Evolutionary conservation across 108 stramenopile genomes (phyloP).

Genomic region (Nitzschia sp.): DNA sequence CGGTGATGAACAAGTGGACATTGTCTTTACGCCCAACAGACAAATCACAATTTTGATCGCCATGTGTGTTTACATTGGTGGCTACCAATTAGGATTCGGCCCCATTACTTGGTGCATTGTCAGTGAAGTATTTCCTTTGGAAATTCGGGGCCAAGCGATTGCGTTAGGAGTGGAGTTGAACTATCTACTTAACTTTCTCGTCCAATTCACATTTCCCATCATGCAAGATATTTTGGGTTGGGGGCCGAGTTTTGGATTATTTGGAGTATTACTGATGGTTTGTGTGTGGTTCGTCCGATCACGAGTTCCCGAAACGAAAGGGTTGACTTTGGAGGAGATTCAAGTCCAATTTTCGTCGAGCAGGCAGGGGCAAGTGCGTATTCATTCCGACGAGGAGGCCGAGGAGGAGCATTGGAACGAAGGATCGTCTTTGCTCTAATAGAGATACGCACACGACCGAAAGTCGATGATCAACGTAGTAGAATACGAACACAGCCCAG

Average conservation of each 20-base stretch:
- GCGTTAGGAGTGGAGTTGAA: constrained; percentile 75
- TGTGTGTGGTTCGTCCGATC: constrained; percentile 46
- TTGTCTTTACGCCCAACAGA: not conserved
- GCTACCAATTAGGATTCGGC: constrained; percentile 67
- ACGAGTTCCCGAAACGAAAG: constrained; percentile 80
- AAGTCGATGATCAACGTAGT: no score
- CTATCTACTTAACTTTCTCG: constrained; percentile 60
- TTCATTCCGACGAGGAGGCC: not conserved
- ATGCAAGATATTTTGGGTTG: constrained; percentile 54
- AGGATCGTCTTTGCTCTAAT: not conserved
- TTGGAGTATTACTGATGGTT: constrained; percentile 33
- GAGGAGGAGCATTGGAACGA: not conserved
- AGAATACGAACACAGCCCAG: no score
- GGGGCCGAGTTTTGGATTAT: constrained; percentile 59
- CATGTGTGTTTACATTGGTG: constrained; percentile 39
- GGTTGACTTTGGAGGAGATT: constrained; percentile 71
- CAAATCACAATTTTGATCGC: constrained; percentile 27
- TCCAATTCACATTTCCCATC: constrained; percentile 64
- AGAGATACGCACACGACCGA: no score
- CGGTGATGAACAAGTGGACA: not conserved
- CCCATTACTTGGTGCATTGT: constrained; percentile 74
- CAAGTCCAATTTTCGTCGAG: constrained; percentile 16
- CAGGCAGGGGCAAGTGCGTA: not conserved
- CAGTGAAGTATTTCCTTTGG: constrained; percentile 72
- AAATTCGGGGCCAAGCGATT: constrained; percentile 81